Evolutionary conservation across 2,329 filamentous ascomycete species (phyloP).

Genomic region (Gaeumannomyces sp.): DNA sequence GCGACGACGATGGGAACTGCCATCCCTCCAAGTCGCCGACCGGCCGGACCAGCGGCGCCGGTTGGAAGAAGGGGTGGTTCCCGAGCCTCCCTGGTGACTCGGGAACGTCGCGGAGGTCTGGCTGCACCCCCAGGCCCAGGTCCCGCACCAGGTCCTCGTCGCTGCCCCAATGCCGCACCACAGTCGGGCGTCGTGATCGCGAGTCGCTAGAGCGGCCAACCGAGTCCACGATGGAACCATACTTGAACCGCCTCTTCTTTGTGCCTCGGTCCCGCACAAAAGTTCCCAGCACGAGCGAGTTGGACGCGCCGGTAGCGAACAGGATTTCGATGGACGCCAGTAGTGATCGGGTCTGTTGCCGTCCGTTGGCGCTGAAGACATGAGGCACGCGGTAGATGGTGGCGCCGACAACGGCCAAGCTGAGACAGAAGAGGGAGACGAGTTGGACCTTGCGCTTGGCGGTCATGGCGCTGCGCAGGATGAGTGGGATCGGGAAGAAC

Average conservation of each 20-base stretch:
- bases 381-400: conserved; percentile 77
- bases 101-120: conserved; percentile 38
- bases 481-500: conserved; percentile 83
- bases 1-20: conserved; percentile 32
- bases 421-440: conserved; percentile 74
- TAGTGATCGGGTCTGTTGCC: conserved; percentile 82
- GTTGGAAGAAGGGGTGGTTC: conserved; percentile 21
- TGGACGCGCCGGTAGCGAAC: conserved; percentile 80
- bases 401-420: conserved; percentile 70
- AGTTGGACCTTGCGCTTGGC: conserved; percentile 74
- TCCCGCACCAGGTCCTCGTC: conserved; percentile 85
- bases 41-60: conserved; percentile 28
- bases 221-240: conserved; percentile 57
- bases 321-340: conserved; percentile 86
- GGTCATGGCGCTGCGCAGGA: conserved; percentile 70
- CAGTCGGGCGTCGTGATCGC: conserved; percentile 37
- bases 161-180: conserved; percentile 72
- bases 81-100: conserved; percentile 15
- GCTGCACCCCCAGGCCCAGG: conserved; percentile 63
- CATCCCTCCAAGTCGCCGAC: conserved; percentile 37
- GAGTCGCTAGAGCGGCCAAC: conserved; percentile 41
- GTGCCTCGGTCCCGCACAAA: conserved; percentile 86
- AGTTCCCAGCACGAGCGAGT: conserved; percentile 82
- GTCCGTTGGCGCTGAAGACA: conserved; percentile 63
- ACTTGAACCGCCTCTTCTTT: conserved; percentile 81